Evolutionary conservation across 1,139 yeast genomes (phyloP).

Genomic region (Candida neerlandica): DNA sequence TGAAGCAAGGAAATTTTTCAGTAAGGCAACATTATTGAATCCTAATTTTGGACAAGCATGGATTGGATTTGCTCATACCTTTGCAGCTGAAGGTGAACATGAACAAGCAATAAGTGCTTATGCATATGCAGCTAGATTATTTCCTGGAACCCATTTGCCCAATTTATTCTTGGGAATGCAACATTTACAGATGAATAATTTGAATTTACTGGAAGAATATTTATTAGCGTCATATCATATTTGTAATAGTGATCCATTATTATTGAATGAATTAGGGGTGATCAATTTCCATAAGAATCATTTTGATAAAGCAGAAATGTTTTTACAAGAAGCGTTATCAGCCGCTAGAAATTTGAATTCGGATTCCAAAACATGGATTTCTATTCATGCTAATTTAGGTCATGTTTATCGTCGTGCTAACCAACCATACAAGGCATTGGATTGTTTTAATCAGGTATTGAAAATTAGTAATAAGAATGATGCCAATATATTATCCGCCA

Average conservation of each 20-base stretch:
- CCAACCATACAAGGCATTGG: slow-evolving; percentile 65
- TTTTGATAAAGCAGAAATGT: slow-evolving; percentile 67
- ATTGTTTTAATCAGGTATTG: slow-evolving; percentile 75
- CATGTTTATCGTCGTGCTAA: slow-evolving; percentile 81
- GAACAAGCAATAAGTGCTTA: slow-evolving; percentile 98
- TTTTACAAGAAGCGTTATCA: slow-evolving; percentile 69
- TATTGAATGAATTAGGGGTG: slow-evolving; percentile 91
- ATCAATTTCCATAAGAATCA: slow-evolving; percentile 78
- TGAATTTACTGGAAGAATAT: slow-evolving; percentile 84
- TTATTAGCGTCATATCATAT: slow-evolving; percentile 72
- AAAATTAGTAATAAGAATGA: slow-evolving; percentile 68
- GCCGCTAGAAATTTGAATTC: slow-evolving; percentile 72
- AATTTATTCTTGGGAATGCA: slow-evolving; percentile 94
- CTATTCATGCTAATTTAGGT: slow-evolving; percentile 87
- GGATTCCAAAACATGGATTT: slow-evolving; percentile 82
- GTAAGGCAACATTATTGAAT: slow-evolving; percentile 84
- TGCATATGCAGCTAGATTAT: slow-evolving; percentile 90
- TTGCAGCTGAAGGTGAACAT: slow-evolving; percentile 97
- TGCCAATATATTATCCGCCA: slow-evolving; percentile 75
- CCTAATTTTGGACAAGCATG: slow-evolving; percentile 96
- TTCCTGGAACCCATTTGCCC: slow-evolving; percentile 94
- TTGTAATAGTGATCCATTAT: slow-evolving; percentile 82
- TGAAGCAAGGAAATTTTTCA: slow-evolving; percentile 86
- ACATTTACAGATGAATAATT: slow-evolving; percentile 83
- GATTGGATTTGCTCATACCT: slow-evolving; percentile 98